Conservation (phyloP, 2,329 filamentous ascomycete species). For the Falciphora oryzae region DNA sequence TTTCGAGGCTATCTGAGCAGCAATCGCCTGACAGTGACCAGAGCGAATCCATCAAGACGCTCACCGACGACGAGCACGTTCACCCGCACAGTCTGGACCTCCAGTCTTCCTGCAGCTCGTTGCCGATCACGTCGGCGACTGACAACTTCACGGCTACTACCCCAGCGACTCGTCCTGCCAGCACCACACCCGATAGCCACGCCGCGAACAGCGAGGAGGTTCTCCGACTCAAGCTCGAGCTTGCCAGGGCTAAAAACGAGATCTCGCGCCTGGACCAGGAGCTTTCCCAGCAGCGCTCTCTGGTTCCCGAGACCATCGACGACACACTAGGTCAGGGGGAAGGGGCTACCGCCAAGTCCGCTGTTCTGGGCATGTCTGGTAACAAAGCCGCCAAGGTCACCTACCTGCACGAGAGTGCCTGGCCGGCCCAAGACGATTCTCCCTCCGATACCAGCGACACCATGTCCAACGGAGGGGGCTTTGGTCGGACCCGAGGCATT, state of each 20-base stretch:
- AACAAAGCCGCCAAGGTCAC: constrained; percentile 29
- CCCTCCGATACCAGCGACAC: constrained; percentile 53
- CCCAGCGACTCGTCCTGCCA: constrained; percentile 47
- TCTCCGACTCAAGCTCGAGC: constrained; percentile 61
- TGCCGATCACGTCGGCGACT: constrained; percentile 57
- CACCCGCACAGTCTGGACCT: constrained; percentile 38
- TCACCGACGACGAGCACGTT: constrained; percentile 29
- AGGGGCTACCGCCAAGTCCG: background rate
- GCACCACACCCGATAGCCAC: constrained; percentile 39
- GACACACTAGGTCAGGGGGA: constrained; percentile 1
- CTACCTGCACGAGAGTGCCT: constrained; percentile 38
- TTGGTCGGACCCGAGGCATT: constrained; percentile 49
- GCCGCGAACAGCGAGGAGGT: constrained; percentile 50
- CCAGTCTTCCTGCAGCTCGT: constrained; percentile 48
- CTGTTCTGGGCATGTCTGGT: background rate
- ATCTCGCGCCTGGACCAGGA: constrained; percentile 69
- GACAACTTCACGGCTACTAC: constrained; percentile 45
- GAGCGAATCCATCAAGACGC: constrained; percentile 43
- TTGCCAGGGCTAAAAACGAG: constrained; percentile 64
- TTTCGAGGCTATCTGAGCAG: constrained; percentile 70
- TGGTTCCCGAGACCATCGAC: background rate
- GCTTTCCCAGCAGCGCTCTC: constrained; percentile 33
- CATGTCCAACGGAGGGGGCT: constrained; percentile 42
- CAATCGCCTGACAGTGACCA: constrained; percentile 55
- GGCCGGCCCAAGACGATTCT: constrained; percentile 49